A percentile compares a stretch with the other conserved stretches of the same genome.
phyloP scores from a whole-genome alignment of 306 rosid genomes.

The Biancaea sappan region DNA sequence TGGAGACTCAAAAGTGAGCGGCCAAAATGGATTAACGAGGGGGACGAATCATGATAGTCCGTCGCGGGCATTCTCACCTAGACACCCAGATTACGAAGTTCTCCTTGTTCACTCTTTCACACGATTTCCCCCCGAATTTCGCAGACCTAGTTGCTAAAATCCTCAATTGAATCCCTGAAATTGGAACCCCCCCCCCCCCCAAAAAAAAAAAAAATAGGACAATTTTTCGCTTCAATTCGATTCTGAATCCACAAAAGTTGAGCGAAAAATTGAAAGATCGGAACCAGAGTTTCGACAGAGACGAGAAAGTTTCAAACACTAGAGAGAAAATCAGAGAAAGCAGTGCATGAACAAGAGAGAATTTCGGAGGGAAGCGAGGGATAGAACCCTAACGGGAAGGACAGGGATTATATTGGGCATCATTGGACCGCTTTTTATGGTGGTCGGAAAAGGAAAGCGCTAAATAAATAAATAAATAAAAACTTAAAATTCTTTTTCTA shows the following conservation, averaged over 20 bases:
- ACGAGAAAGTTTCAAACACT: slow-evolving; percentile 10
- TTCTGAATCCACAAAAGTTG: neutral
- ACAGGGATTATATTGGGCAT: slow-evolving; percentile 48
- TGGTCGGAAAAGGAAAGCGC: slow-evolving; percentile 29
- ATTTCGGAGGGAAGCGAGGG: slow-evolving; percentile 30
- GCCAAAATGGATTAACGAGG: slow-evolving; percentile 50
- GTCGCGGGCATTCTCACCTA: slow-evolving; percentile 77
- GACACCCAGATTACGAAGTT: neutral
- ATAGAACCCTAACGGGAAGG: slow-evolving; percentile 53
- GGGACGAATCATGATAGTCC: slow-evolving; percentile 72
- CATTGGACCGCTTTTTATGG: slow-evolving; percentile 64
- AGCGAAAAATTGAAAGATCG: neutral
- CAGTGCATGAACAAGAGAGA: slow-evolving; percentile 19
- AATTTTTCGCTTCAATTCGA: neutral
- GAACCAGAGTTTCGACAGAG: neutral
- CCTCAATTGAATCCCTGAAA: neutral
- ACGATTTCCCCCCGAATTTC: slow-evolving; percentile 6
- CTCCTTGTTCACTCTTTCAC: neutral
- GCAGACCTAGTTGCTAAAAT: neutral
- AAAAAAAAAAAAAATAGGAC: neutral
- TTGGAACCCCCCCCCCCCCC: neutral
- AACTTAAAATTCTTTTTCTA: neutral
- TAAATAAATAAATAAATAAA: neutral
- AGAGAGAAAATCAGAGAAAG: slow-evolving; percentile 20
- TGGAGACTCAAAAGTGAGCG: slow-evolving; percentile 62